A percentile compares a stretch with the other conserved stretches of the same genome.
These are phyloP conservation scores for Plantago major DNA, from an alignment of 257 asterid species.

Conservation along the genomic window DNA sequence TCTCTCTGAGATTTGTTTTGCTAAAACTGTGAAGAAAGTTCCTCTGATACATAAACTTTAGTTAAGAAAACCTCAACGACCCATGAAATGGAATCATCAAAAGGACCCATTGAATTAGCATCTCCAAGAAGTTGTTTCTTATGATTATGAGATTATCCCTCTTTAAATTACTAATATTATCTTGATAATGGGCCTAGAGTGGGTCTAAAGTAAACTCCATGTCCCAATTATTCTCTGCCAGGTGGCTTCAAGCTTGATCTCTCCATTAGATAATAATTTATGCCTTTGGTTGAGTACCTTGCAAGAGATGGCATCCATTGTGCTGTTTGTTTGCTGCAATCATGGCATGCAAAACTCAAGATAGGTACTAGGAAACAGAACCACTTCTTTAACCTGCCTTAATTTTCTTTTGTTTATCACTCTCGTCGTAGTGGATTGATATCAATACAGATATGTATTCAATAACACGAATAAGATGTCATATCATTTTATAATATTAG, in stretches of 20 bases:
- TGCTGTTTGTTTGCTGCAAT: slow-evolving; percentile 1
- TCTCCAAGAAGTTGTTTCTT: background rate
- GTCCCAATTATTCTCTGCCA: background rate
- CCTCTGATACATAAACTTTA: no score
- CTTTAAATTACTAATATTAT: no score
- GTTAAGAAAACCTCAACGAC: no score
- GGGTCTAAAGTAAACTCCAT: background rate
- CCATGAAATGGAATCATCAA: no score
- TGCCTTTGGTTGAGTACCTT: background rate
- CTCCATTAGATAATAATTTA: background rate
- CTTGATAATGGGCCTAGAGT: background rate
- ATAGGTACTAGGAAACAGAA: no score
- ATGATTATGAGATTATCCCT: no score
- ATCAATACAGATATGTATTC: no score
- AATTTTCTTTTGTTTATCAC: no score
- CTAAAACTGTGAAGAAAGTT: background rate
- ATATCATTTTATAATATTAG: no score
- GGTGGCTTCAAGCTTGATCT: background rate
- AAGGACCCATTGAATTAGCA: background rate
- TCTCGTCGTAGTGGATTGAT: no score
- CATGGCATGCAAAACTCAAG: background rate
- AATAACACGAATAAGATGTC: no score
- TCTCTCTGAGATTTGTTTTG: background rate
- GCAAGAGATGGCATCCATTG: background rate
- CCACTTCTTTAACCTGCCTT: no score